Percentiles rank a stretch among this genome's conserved stretches.
Evolutionary conservation across 805 yeast genomes (phyloP).

Genomic region (Hanseniaspora vineae): DNA sequence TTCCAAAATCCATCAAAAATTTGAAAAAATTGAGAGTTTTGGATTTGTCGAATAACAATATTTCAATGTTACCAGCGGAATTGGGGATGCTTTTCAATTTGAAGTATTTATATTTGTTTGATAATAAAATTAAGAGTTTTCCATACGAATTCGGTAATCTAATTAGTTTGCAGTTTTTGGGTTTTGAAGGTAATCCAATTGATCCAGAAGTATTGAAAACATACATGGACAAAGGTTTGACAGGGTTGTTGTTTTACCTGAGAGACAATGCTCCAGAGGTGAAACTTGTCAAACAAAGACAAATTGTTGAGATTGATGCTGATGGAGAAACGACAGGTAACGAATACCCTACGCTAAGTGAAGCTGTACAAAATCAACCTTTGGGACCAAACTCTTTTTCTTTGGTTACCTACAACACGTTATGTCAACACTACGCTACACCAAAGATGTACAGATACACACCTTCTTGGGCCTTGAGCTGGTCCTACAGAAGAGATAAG

Average conservation of each 20-base stretch:
- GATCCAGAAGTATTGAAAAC: conserved; percentile 51
- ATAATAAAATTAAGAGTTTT: conserved; percentile 60
- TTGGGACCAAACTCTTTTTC: conserved; percentile 42
- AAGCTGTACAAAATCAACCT: conserved; percentile 15
- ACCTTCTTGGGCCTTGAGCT: conserved; percentile 92
- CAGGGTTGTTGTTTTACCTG: conserved; percentile 64
- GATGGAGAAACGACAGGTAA: conserved; percentile 46
- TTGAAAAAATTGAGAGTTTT: conserved; percentile 66
- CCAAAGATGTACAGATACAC: conserved; percentile 85
- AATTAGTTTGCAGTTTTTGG: conserved; percentile 73
- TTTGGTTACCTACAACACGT: conserved; percentile 73
- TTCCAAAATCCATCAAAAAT: conserved; percentile 59
- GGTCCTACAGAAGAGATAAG: conserved; percentile 78
- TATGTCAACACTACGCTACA: conserved; percentile 94
- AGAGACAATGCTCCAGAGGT: conserved; percentile 72
- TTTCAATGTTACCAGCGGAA: conserved; percentile 67
- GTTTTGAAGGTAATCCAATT: conserved; percentile 87
- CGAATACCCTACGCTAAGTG: conserved; percentile 19
- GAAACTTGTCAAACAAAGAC: conserved; percentile 57
- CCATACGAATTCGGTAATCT: conserved; percentile 82
- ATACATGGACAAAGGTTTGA: conserved; percentile 71
- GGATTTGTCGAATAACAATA: conserved; percentile 69
- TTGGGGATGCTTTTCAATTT: conserved; percentile 72
- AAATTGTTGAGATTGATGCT: conserved; percentile 68
- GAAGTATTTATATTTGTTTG: conserved; percentile 75